Evolutionary conservation across 2,329 filamentous ascomycete species (phyloP).

Genomic region (Neonectria ditissima): DNA sequence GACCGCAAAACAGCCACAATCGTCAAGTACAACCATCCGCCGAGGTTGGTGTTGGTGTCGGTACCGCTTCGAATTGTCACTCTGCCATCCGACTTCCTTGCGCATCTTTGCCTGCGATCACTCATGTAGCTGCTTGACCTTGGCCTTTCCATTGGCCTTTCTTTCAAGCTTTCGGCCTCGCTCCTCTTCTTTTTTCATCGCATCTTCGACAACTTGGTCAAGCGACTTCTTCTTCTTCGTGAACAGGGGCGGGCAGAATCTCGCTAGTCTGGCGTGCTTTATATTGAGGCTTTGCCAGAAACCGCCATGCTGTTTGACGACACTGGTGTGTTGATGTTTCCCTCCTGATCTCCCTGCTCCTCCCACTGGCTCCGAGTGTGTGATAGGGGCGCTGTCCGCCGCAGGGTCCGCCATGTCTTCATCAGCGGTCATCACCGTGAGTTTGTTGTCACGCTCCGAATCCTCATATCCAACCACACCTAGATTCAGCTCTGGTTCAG

Average conservation of each 20-base stretch:
- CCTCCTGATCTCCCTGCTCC: conserved; percentile 33
- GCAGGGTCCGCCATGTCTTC: conserved; percentile 24
- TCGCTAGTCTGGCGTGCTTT: conserved; percentile 33
- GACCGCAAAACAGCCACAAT: conserved; percentile 1
- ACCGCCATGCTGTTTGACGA: conserved; percentile 32
- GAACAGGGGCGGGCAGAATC: conserved; percentile 40
- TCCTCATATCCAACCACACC: conserved; percentile 37
- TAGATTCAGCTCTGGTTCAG: conserved; percentile 32
- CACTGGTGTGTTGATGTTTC: conserved; percentile 30
- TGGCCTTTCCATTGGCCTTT: conserved; percentile 31
- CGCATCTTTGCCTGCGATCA: conserved; percentile 33
- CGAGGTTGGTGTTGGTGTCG: conserved; percentile 38
- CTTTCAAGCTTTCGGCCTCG: conserved; percentile 22
- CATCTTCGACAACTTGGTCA: conserved; percentile 34
- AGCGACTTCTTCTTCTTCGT: conserved; percentile 41
- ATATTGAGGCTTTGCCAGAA: conserved; percentile 45
- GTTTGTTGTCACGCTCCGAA: conserved; percentile 43
- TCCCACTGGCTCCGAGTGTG: conserved; percentile 18
- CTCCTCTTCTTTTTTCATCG: conserved; percentile 18
- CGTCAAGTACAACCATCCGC: conserved; percentile 21
- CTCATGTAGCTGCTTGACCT: conserved; percentile 21
- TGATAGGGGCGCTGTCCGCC: conserved; percentile 7
- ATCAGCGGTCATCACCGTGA: conserved; percentile 31
- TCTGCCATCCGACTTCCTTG: conserved; percentile 24
- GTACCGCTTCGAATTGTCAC: conserved; percentile 7